phyloP scores from a whole-genome alignment of 371 early-diverging fungal species.

The Mucor plumbeus region DNA sequence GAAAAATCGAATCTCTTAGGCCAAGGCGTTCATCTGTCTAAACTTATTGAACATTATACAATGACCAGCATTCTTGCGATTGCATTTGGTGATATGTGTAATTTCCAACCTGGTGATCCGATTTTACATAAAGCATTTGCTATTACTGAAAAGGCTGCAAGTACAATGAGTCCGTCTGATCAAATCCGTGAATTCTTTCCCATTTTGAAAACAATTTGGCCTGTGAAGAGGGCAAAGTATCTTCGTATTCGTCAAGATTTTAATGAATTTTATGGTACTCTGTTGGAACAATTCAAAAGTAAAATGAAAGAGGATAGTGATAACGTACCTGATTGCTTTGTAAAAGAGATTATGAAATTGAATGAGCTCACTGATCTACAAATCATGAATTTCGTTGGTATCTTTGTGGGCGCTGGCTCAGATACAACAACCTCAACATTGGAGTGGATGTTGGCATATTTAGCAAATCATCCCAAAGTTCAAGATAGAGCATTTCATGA shows the following conservation, averaged over 20 bases:
- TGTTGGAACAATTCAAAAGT: slow-evolving; percentile 31
- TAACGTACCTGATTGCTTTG: slow-evolving; percentile 41
- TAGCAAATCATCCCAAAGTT: slow-evolving; percentile 49
- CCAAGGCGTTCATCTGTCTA: slow-evolving; percentile 21
- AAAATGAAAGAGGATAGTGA: neutral
- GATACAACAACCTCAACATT: slow-evolving; percentile 53
- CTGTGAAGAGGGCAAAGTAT: slow-evolving; percentile 21
- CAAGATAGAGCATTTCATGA: slow-evolving; percentile 50
- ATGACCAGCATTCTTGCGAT: slow-evolving; percentile 51
- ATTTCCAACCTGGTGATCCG: slow-evolving; percentile 44
- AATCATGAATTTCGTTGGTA: slow-evolving; percentile 35
- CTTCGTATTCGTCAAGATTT: slow-evolving; percentile 22
- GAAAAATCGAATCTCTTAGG: neutral
- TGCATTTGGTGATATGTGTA: slow-evolving; percentile 43
- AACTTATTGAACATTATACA: slow-evolving; percentile 47
- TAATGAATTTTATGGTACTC: slow-evolving; percentile 35
- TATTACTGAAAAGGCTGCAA: slow-evolving; percentile 42
- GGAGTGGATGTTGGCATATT: slow-evolving; percentile 47
- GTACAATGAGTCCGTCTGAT: slow-evolving; percentile 38
- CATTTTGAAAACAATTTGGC: slow-evolving; percentile 36
- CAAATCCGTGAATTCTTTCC: slow-evolving; percentile 56
- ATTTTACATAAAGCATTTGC: slow-evolving; percentile 41
- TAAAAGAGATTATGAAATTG: slow-evolving; percentile 39
- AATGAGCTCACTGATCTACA: slow-evolving; percentile 43
- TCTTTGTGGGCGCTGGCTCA: slow-evolving; percentile 57